These are phyloP conservation scores for Chlorella sp. DNA, from an alignment of 139 green algal species.

Conservation along the genomic window DNA sequence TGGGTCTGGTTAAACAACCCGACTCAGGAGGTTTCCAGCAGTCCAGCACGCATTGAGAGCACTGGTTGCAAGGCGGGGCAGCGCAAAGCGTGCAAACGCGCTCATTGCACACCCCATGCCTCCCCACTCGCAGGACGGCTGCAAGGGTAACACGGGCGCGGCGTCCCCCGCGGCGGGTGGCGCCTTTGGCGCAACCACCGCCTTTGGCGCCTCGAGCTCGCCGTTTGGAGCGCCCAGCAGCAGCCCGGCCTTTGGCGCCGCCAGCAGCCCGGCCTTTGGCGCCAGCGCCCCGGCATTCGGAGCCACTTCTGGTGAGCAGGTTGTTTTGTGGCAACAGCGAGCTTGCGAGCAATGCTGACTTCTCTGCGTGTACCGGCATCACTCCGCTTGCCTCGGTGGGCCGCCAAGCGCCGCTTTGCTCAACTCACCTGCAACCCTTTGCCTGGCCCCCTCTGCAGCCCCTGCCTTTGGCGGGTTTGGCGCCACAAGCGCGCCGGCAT, in stretches of 20 bases:
- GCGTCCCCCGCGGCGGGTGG: not conserved
- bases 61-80: too few relatives aligned
- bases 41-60: too few relatives aligned
- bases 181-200: conserved; percentile 29
- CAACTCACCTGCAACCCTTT: conserved; percentile 18
- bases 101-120: not conserved
- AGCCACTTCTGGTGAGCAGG: not conserved
- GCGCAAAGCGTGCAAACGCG: too few relatives aligned
- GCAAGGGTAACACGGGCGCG: conserved; percentile 54
- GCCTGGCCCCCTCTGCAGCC: conserved; percentile 45
- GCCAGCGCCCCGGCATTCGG: conserved; percentile 41
- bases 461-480: not conserved
- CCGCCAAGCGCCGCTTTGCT: not conserved
- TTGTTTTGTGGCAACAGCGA: too few relatives aligned
- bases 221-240: conserved; percentile 37
- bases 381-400: too few relatives aligned
- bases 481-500: conserved; percentile 5
- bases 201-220: conserved; percentile 33
- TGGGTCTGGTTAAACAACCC: too few relatives aligned
- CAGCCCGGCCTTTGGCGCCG: conserved; percentile 40
- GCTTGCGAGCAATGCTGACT: too few relatives aligned
- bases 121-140: conserved; percentile 17
- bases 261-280: conserved; percentile 45
- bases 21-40: too few relatives aligned
- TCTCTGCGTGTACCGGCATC: too few relatives aligned